Evolutionary conservation across 192 early-diverging fungal genomes (phyloP), one percentile per base, ranked within the genome.

Genomic region (Powellomyces hirtus): DNA sequence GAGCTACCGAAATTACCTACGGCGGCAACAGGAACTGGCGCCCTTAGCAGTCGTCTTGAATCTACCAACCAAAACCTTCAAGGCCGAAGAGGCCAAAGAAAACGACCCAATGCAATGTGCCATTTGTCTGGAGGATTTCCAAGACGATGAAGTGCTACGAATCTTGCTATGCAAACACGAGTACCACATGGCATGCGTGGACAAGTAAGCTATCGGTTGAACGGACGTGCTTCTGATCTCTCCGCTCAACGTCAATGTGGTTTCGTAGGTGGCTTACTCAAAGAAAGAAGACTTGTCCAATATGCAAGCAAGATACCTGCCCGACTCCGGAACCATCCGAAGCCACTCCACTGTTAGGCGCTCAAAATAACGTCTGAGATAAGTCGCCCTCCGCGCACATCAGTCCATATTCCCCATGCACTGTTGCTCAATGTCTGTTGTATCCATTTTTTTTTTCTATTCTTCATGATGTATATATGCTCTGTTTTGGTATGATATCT

Each of bases 91-190:
- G 35, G 16, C 46, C n/a, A 51, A 37, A 40, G 89, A 89, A 30
- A 86, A 87, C 71, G 93, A 92, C 31, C 93, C 88, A 8, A 81
- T 86, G 3, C 87, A 88, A 38, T 98, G 96, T 75, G 86, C 90
- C 4, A 96, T 98, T 29, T 98, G 96, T 78, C 77, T 98, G 62
- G 95, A 97, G 8, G 92, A 95, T 55, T 97, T 90, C 81, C 75
- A 80, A 16, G 86, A 89, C 64, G 91, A 88, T 22, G 89, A 92
- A 18, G 82, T 88, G 65, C 70, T 96, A 24, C 75, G 94, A 13
- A 81, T 90, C 10, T 75, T 98, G 45, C 90, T 90, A 6, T 98
- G 96, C 76, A 81, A 75, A 44, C 96, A 98, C 71, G 84, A 92
- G 64, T 97, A 91, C 67, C 96, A 98, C 69, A 80, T 86, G 20